These are phyloP conservation scores for Rhizopus arrhizus DNA, from an alignment of 371 early-diverging fungal species.

Conservation along the genomic window DNA sequence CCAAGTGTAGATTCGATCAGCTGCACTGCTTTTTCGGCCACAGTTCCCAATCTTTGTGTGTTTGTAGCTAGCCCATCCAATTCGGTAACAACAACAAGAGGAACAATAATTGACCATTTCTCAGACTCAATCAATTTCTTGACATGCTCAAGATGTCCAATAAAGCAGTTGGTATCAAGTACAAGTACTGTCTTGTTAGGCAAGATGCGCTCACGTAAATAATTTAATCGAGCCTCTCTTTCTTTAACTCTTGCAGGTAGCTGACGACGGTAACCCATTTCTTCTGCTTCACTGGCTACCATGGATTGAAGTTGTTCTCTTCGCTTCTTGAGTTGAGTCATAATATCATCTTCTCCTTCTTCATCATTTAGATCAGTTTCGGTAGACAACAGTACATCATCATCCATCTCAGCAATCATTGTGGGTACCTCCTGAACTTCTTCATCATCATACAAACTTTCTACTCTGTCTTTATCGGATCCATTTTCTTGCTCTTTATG, in stretches of 20 bases:
- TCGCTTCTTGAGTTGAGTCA: conserved; percentile 49
- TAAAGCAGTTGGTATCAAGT: conserved; percentile 71
- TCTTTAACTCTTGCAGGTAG: conserved; percentile 36
- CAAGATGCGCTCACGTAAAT: conserved; percentile 37
- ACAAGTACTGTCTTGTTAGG: conserved; percentile 60
- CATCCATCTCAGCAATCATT: conserved; percentile 43
- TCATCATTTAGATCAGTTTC: conserved; percentile 38
- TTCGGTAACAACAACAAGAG: conserved; percentile 68
- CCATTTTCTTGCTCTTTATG: background rate
- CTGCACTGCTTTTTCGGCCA: conserved; percentile 54
- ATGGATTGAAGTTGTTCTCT: conserved; percentile 41
- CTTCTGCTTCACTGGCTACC: conserved; percentile 28
- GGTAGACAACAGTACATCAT: conserved; percentile 40
- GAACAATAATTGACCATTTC: conserved; percentile 64
- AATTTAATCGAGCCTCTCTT: conserved; percentile 35
- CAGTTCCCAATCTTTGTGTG: conserved; percentile 56
- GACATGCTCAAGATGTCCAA: conserved; percentile 60
- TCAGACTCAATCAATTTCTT: conserved; percentile 53
- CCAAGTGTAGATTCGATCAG: conserved; percentile 55
- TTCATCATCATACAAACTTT: conserved; percentile 5
- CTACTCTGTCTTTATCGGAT: background rate
- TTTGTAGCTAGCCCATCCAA: conserved; percentile 65
- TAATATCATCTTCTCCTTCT: conserved; percentile 43
- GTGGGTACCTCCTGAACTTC: background rate
- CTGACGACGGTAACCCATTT: conserved; percentile 25